Evolutionary conservation across 805 yeast genomes (phyloP), one percentile per base, ranked within the genome.

Genomic region (Saccharomyces eubayanus): DNA sequence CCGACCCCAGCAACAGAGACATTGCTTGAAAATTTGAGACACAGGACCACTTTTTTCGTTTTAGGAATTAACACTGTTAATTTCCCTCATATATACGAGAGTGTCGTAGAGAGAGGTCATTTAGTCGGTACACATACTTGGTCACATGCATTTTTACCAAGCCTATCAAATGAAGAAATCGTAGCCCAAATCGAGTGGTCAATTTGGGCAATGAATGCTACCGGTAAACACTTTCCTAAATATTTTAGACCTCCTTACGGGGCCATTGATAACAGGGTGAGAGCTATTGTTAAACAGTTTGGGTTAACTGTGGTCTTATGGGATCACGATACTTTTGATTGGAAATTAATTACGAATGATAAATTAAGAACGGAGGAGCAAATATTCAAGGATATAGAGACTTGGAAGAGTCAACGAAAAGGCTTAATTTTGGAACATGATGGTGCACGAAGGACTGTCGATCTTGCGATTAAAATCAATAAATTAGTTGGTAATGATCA

Each of bases 171-270:
- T 65, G 92, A 89, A 69, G 80, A 88, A 57, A 82, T 92, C 20
- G 82, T 87, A 53, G 96, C 97, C 0, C 96, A 92, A 67, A 72
- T 92, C 41, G 85, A 91, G 69, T 92, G 99, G 99, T 84, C 95
- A 1, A 82, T 89, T 31, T 92, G 97, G 97, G 97, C 97, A 5
- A 88, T 91, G 90, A 91, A 92, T 72, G 97, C 97, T 1, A 90
- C 97, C 0, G 87, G 89, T 0, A 76, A 83, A 28, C 91, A 90
- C 62, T 66, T 87, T 9, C 99, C 99, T 6, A 85, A 85, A 63
- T 92, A 92, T 87, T 92, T 87, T 68, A 79, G 99, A 60, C 99
- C 99, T 0, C 99, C 99, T 0, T 92, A 89, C 66, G 99, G 98
- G 0, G 97, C 96, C 0, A 77, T 89, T 31, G 99, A 92, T 71